Conservation (phyloP, 164 flowering plant genomes). For the Santalum album region DNA sequence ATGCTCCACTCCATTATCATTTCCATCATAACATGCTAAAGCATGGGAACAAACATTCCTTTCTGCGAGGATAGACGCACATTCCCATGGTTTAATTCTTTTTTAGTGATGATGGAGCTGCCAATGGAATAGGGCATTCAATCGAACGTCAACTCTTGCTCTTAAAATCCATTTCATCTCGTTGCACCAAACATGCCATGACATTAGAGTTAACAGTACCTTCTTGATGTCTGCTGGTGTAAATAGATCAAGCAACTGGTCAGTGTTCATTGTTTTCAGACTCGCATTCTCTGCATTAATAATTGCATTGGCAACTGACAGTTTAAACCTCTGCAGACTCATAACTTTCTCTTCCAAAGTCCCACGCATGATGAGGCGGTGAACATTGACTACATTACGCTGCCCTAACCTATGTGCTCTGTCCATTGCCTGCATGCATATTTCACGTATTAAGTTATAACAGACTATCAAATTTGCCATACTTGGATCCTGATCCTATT, state of each 20-base stretch:
- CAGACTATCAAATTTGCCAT: not conserved
- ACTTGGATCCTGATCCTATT: not conserved
- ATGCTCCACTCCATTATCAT: no score
- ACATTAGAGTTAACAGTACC: slow-evolving; percentile 26
- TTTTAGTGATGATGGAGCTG: no score
- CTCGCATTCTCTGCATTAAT: slow-evolving; percentile 96
- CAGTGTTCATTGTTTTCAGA: slow-evolving; percentile 95
- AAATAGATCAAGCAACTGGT: slow-evolving; percentile 96
- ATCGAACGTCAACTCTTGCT: no score
- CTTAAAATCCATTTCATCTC: no score
- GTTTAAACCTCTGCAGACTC: slow-evolving; percentile 93
- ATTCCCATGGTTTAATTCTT: no score
- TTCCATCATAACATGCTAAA: no score
- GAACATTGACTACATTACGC: slow-evolving; percentile 89
- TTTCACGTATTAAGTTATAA: not conserved
- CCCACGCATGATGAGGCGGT: slow-evolving; percentile 97
- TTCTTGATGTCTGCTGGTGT: slow-evolving; percentile 64
- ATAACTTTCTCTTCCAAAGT: slow-evolving; percentile 97
- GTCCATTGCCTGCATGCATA: slow-evolving; percentile 85
- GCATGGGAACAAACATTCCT: no score
- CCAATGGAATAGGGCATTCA: no score
- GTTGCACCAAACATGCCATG: not conserved
- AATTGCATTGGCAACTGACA: slow-evolving; percentile 83
- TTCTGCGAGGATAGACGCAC: no score
- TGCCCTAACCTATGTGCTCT: slow-evolving; percentile 98